Base-by-base conservation (phyloP, 176 grass and related monocot species). In the Saccharum officinarum region DNA sequence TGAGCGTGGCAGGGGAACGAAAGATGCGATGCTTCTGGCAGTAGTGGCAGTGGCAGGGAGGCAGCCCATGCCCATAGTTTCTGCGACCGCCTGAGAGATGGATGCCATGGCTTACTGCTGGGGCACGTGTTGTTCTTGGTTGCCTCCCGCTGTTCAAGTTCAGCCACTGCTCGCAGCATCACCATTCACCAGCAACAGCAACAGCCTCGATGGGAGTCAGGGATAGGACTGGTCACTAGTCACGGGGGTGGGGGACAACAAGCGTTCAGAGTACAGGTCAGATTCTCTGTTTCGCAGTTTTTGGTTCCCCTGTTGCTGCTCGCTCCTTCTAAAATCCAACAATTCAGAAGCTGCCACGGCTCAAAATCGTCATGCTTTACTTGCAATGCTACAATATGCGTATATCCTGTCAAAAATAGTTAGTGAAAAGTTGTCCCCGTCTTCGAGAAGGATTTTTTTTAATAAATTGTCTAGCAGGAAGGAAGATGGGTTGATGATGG, bases 21-120 rank as follows among this genome's bases (percentile, higher is more conserved):
- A 23, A 34, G 39, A 80, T 80, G 17, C 47, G 78, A 80, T 50
- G 26, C 78, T 52, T 80, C 10, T 61, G 62, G 42, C 78, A 28
- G 28, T 28, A 28, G 28, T 28, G 28, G 28, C 28, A 72, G 40
- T 30, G 55, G 55, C 54, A 18, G 49, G 0, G 18, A 59, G 28
- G 28, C 28, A 22, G 22, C 2, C 13, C 54, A 59, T 59, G 55
- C 20, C 10, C 45, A 49, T 49, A 14, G 7, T 68, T 49, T 18
- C 61, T 7, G 42, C 30, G 64, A 52, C 44, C 42, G 20, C 12
- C 30, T 69, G 79, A 67, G 49, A 16, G 18, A 23, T 16, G 64
- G 18, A 25, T 16, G 44, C 18, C 54, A 33, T 50, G 25, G 14
- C 71, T 1, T 15, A 28, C 41, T 39, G 55, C 11, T 42, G 40